phyloP scores from a whole-genome alignment of 2,329 filamentous ascomycete species.

The Penicillium sp. region DNA sequence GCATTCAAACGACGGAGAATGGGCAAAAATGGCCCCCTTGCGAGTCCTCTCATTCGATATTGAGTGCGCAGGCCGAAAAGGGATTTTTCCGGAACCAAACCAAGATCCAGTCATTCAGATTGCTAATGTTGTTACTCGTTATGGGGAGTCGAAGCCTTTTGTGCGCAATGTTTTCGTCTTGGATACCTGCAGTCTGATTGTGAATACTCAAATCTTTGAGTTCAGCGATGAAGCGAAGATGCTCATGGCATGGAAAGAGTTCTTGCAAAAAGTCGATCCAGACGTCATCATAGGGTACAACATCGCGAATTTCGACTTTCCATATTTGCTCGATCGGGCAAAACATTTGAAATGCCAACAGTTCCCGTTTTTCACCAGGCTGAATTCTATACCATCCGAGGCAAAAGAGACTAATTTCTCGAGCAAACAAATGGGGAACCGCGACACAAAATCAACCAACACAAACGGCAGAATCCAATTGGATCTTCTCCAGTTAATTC shows the following conservation, averaged over 20 bases:
- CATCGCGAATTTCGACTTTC: conserved; percentile 97
- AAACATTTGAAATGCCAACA: conserved; percentile 72
- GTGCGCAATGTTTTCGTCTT: conserved; percentile 95
- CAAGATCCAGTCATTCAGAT: conserved; percentile 96
- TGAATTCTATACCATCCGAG: conserved; percentile 66
- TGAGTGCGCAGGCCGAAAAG: conserved; percentile 95
- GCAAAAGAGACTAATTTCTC: conserved; percentile 81
- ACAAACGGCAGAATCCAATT: conserved; percentile 91
- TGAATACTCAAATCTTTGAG: conserved; percentile 87
- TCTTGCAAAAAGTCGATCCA: conserved; percentile 83
- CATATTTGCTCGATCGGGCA: conserved; percentile 86
- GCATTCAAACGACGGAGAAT: conserved; percentile 85
- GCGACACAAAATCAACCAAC: conserved; percentile 90
- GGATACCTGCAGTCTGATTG: conserved; percentile 86
- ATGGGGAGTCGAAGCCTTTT: conserved; percentile 94
- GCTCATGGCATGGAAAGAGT: conserved; percentile 89
- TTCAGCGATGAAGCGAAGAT: conserved; percentile 80
- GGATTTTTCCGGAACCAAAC: conserved; percentile 90
- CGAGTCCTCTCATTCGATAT: conserved; percentile 96
- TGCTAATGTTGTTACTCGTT: conserved; percentile 89
- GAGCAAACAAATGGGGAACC: conserved; percentile 97
- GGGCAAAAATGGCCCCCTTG: conserved; percentile 95
- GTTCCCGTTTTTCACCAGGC: conserved; percentile 84
- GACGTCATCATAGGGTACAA: conserved; percentile 99
- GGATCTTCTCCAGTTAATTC: conserved; percentile 89